These are phyloP conservation scores for Cucumis melo DNA, from an alignment of 306 rosid species.

Conservation along the genomic window DNA sequence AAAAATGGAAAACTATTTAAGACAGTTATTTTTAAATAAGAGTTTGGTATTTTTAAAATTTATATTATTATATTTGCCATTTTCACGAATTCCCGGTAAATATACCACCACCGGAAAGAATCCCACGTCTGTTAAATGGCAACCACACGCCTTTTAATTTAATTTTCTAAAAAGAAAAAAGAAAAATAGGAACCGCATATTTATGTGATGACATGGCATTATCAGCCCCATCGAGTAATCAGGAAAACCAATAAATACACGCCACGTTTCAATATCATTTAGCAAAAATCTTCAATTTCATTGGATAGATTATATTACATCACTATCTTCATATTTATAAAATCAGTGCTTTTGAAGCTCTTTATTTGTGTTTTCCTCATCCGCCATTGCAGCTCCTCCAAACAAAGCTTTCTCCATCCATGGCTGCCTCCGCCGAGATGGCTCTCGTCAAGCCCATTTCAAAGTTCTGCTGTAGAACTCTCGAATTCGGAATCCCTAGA, in stretches of 20 bases:
- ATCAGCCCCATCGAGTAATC: not conserved
- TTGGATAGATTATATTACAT: not conserved
- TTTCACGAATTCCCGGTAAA: no score
- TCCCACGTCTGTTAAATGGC: not conserved
- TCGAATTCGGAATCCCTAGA: constrained; percentile 33
- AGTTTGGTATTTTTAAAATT: no score
- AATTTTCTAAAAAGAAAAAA: not conserved
- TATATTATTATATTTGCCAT: no score
- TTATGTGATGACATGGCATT: not conserved
- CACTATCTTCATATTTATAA: not conserved
- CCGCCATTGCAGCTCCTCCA: not conserved
- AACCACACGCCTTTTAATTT: not conserved
- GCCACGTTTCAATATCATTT: not conserved
- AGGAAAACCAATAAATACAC: not conserved
- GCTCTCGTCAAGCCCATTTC: constrained; percentile 80
- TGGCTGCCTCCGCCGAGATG: constrained; percentile 74
- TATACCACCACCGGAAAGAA: not conserved
- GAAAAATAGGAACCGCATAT: not conserved
- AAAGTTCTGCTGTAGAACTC: constrained; percentile 34
- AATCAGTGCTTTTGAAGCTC: not conserved
- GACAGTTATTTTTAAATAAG: no score
- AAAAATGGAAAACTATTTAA: no score
- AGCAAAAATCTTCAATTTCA: not conserved
- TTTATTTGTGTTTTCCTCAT: not conserved
- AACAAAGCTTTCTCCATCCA: constrained; percentile 3